These are phyloP conservation scores for Vanderwaltozyma yarrowii DNA, from an alignment of 805 yeast species.

Conservation along the genomic window DNA sequence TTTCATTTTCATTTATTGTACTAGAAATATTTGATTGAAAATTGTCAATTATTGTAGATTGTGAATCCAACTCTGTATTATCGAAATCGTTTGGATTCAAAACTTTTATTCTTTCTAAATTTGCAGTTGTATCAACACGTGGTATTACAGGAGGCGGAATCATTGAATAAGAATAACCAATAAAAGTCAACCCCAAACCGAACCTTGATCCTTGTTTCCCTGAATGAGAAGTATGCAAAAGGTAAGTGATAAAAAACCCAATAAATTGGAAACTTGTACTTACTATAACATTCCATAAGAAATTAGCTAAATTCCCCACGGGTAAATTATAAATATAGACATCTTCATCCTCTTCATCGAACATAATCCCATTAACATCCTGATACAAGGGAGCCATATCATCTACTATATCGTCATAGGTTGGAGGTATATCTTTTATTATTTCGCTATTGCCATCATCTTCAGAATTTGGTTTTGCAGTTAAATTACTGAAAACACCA, in stretches of 20 bases:
- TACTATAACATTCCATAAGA: conserved; percentile 82
- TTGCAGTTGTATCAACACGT: conserved; percentile 24
- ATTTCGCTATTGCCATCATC: conserved; percentile 16
- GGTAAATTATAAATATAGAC: conserved; percentile 92
- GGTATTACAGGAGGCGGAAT: conserved; percentile 35
- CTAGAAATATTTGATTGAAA: conserved; percentile 25
- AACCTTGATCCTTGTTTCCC: conserved; percentile 92
- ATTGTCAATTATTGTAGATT: conserved; percentile 17
- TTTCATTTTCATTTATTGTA: conserved; percentile 22
- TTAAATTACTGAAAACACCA: conserved; percentile 86
- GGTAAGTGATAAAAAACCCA: conserved; percentile 83
- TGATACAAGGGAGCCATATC: conserved; percentile 95
- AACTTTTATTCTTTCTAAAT: conserved; percentile 39
- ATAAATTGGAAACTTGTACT: conserved; percentile 88
- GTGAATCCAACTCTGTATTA: conserved; percentile 21
- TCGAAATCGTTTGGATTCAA: conserved; percentile 50
- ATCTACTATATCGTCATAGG: conserved; percentile 90
- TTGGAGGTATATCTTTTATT: conserved; percentile 57
- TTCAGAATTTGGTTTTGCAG: conserved; percentile 92
- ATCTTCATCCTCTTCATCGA: conserved; percentile 44
- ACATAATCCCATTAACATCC: conserved; percentile 69
- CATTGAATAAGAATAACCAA: conserved; percentile 56
- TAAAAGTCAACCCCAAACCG: conserved; percentile 78
- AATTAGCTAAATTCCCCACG: conserved; percentile 82
- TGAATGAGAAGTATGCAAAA: conserved; percentile 93